Base-by-base conservation (phyloP, 805 yeast genomes). In the Teunomyces kruisii region DNA sequence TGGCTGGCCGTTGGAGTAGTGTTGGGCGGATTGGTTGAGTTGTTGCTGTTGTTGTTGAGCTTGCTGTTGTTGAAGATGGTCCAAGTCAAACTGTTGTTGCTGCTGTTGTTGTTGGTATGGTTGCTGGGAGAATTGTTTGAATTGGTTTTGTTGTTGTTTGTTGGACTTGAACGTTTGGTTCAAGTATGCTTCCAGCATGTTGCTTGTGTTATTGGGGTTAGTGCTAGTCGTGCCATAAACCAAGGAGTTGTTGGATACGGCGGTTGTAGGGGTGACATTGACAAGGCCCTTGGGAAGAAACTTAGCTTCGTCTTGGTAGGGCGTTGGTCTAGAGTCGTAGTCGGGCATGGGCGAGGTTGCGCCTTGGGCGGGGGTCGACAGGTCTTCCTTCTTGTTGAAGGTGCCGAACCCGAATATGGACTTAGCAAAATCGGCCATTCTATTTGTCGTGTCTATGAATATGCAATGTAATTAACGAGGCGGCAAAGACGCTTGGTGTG, bases 171-270 rank as follows among this genome's bases (percentile, higher is more conserved):
- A 60, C 4, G 58, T 50, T 40, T 59, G 63, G 46, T 62, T 55
- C 32, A 61, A 50, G 39, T 54, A 61, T 12, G 61, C 42, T 36
- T 56, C 65, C 46, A 52, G 56, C 29, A 54, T 52, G 29, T 27
- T 22, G 19, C 45, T 14, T 15, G 48, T 26, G 13, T 24, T 36
- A 44, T 50, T 47, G 39, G 55, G 47, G 44, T 52, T 53, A 29
- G 53, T 40, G 33, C 60, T 46, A 54, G 86, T 84, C 4, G 89
- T 84, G 2, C 90, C 91, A 62, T 83, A 78, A 1, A 80, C 91
- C 62, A 81, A 75, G 2, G 84, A 76, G 46, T 75, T 76, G 48
- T 79, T 78, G 39, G 82, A 74, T 8, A 85, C 64, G 0, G 90
- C 90, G 2, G 87, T 84, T 2, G 92, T 84, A 14, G 91, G 87